Evolutionary conservation across 2,329 filamentous ascomycete species (phyloP), one percentile per base, ranked within the genome.

Genomic region (Mollisiaceae sp.): DNA sequence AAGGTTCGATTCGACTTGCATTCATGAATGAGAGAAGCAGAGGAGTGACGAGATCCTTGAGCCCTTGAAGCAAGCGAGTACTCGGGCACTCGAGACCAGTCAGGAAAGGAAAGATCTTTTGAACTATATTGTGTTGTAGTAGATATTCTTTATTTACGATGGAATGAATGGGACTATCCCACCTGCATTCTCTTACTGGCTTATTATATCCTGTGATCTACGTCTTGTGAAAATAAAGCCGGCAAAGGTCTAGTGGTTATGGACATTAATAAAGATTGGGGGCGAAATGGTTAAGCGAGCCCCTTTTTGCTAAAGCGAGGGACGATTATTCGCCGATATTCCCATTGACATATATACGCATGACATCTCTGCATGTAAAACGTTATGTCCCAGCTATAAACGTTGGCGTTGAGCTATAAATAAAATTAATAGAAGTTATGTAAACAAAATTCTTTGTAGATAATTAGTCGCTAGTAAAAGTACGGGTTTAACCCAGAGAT

Each of bases 51-150:
- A 43, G 14, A 43, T 43, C 41, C n/a, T 43, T n/a, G 15, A 60
- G 39, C 41, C 41, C 41, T 18, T 6, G 27, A 15, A 43, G 12
- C 14, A 22, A 27, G 32, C 5, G 12, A 32, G 11, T 24, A 55
- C 18, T 27, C 14, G 38, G 9, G 43, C 38, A 12, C 15, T 41
- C n/a, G 38, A 9, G 38, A 41, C 15, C 3, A 18, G 38, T 12
- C 38, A 45, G n/a, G n/a, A 6, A 15, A 55, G 39, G 35, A 52
- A 63, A 65, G 38, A 38, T 20, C 45, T 57, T 50, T 65, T 70
- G 66, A 61, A 65, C 54, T 45, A 58, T 65, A 64, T 38, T 64
- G 63, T 65, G 60, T 65, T 70, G 64, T 70, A 68, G 68, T 67
- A 66, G 45, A 68, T 65, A 70, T 64, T 66, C 41, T 59, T 64